Evolutionary conservation across 2,329 filamentous ascomycete species (phyloP), one percentile per base, ranked within the genome.

Genomic region (Fusarium proliferatum): DNA sequence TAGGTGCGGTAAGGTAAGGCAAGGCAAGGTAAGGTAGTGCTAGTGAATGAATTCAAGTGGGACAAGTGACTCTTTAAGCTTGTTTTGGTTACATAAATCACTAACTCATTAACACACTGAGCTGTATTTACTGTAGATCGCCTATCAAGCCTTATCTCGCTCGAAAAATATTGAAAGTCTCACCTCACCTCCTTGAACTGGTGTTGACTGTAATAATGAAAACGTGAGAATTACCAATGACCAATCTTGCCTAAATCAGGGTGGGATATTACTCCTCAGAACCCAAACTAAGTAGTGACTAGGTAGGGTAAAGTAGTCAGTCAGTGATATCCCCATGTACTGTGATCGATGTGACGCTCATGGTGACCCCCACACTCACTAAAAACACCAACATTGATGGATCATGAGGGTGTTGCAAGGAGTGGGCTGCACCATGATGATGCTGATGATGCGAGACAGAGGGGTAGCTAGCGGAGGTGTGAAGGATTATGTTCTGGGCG

Each of bases 341-440:
- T 67, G 49, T 43, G 26, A 39, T 51, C 30, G 17, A 56, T 45
- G 69, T 52, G 52, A 67, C 61, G 30, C 53, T 52, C 41, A 57
- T 39, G 53, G 16, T 41, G 49, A 67, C 62, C 58, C 70, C 66
- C 67, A 51, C 71, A 45, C 62, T 63, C 71, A 48, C 62, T 60
- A 58, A 48, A 45, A 71, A 64, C 55, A 71, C 62, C 58, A 68
- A 34, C 42, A 17, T 41, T 56, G 39, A 48, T 61, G 65, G 60
- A 70, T 48, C 30, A 38, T 46, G 45, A 61, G 23, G 34, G 64
- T 52, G 43, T 42, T 46, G 55, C 64, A 43, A 62, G 19, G 33
- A 38, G 55, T 70, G 69, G 69, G 64, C 33, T 72, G 49, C 64
- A 58, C 43, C 51, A 39, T 48, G 42, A 49, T 26, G 23, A 67